Evolutionary conservation across 2,329 filamentous ascomycete genomes (phyloP), one percentile per base, ranked within the genome.

Genomic region (Venturia nashicola): DNA sequence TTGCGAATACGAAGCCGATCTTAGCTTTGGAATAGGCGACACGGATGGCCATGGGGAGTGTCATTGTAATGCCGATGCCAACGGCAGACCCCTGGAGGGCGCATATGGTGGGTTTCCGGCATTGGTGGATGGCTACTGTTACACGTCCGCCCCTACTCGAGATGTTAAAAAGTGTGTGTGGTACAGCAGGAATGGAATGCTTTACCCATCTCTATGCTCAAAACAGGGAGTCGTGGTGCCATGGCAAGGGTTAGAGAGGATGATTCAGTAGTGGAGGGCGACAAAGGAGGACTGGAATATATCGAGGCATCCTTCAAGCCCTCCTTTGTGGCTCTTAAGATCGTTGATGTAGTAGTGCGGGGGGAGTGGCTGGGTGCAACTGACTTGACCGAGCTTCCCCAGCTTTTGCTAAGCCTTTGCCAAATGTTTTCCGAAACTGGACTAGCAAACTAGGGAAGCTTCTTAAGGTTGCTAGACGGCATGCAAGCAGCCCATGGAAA

Each of bases 1-100:
- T 82, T 32, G 82, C 80, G 72, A 91, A 92, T 20, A 90, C 87
- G 71, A 91, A 89, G 62, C 88, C 88, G 67, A 91, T 82, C 70
- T 87, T 88, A 2, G 87, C 85, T 12, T 76, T 74, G 48, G 75
- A 71, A 67, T 82, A 83, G 46, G 76, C 79, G 39, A 82, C 75
- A 51, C 82, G 77, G 63, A 85, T 83, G 40, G 77, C 78, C 70
- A 82, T 81, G 23, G 82, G 81, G 14, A 85, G 76, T 0, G 80
- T 81, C 79, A 83, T 82, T 46, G 82, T 85, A 68, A 84, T 83
- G 14, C 82, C 82, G 27, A 84, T 76, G 23, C 82, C 82, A 1
- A 83, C 82, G 12, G 82, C 82, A 32, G 80, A 79, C 59, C 82
- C 82, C 66, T 83, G 78, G 64, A 84, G 73, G 0, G 82, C 82